phyloP scores from a whole-genome alignment of 2,329 filamentous ascomycete genomes.

The Colletotrichum spinosum region DNA sequence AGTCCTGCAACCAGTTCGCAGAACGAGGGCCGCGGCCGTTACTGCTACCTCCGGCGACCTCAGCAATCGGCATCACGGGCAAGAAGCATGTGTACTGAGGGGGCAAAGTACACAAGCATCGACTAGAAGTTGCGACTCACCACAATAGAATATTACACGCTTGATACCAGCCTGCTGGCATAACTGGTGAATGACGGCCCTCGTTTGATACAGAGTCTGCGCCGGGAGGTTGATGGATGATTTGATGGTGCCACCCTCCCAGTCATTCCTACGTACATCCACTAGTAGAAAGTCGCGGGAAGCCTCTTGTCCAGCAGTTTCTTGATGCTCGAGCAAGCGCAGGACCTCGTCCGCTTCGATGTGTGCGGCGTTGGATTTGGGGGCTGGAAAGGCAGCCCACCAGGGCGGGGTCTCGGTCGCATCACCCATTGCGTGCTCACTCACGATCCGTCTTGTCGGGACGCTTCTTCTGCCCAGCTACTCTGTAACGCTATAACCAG shows the following conservation, averaged over 20 bases:
- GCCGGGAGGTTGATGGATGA: conserved; percentile 69
- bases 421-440: conserved; percentile 23
- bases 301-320: conserved; percentile 43
- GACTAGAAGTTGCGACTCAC: conserved; percentile 46
- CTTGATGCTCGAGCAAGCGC: conserved; percentile 52
- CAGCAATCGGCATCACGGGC: conserved; percentile 1
- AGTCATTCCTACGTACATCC: conserved; percentile 65
- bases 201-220: conserved; percentile 64
- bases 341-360: conserved; percentile 55
- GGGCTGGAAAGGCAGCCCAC: conserved; percentile 57
- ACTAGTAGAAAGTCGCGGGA: conserved; percentile 58
- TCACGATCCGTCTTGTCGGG: conserved; percentile 6
- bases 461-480: background rate
- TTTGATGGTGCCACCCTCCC: conserved; percentile 69
- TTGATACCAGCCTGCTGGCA: conserved; percentile 61
- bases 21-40: conserved; percentile 62
- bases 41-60: conserved; percentile 57
- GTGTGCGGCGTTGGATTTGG: conserved; percentile 50
- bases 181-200: conserved; percentile 60
- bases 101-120: conserved; percentile 2
- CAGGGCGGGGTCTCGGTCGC: conserved; percentile 43
- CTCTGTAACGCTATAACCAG: background rate
- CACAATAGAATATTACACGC: conserved; percentile 67
- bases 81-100: background rate
- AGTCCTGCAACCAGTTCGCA: conserved; percentile 68